Percentiles rank a stretch among this genome's conserved stretches.
phyloP scores from a whole-genome alignment of 345 rosid species.

The Bruguiera parviflora region DNA sequence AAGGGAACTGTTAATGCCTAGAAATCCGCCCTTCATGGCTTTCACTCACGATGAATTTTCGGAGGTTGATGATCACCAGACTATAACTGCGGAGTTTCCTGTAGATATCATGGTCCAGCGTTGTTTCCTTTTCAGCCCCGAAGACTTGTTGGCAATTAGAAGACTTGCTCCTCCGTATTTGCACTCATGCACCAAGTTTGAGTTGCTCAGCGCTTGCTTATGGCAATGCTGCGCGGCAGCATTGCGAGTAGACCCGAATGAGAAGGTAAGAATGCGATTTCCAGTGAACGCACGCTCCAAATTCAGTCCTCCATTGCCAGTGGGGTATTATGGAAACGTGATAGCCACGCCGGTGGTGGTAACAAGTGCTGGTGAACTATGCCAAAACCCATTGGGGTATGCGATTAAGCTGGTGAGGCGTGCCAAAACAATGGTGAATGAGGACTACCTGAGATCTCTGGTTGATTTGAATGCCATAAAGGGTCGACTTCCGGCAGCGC shows the following conservation, averaged over 20 bases:
- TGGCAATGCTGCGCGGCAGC: neutral
- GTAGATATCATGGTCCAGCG: no score
- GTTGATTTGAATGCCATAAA: neutral
- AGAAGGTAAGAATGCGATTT: neutral
- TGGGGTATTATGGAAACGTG: neutral
- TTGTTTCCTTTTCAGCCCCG: no score
- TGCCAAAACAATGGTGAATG: neutral
- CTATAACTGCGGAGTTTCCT: no score
- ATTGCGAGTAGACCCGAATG: neutral
- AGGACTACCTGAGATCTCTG: neutral
- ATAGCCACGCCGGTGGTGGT: neutral
- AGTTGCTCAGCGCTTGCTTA: no score
- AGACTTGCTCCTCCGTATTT: no score
- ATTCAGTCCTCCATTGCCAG: neutral
- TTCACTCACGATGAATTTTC: neutral
- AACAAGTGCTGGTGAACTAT: neutral
- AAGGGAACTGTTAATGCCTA: slow-evolving; percentile 5
- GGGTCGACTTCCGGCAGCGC: no score
- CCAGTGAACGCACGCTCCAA: neutral
- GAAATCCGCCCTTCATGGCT: neutral
- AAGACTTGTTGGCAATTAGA: no score
- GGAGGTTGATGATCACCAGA: neutral
- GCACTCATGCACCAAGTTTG: no score
- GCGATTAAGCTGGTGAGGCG: neutral
- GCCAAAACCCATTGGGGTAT: neutral